phyloP scores from a whole-genome alignment of 2,329 filamentous ascomycete species.

The Lachnellula suecica region DNA sequence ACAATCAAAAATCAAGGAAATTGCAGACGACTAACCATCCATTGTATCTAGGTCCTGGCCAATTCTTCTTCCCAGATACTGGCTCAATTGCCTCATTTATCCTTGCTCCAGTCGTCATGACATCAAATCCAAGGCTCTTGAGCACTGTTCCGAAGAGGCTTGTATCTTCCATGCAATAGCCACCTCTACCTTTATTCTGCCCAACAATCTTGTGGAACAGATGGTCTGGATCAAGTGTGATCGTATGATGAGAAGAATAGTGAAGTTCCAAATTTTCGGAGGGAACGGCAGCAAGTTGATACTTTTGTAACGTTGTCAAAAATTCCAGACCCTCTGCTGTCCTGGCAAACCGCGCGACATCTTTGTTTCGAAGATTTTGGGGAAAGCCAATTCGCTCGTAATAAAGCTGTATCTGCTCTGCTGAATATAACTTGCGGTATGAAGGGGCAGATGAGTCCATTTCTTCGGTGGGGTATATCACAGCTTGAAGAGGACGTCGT shows the following conservation, averaged over 20 bases:
- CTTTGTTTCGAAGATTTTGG: not conserved
- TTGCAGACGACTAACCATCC: not conserved
- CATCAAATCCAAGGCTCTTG: constrained; percentile 46
- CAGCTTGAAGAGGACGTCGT: too few species aligned
- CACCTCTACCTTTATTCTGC: constrained; percentile 44
- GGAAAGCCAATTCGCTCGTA: not conserved
- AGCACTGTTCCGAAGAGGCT: constrained; percentile 52
- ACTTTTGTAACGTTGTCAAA: constrained; percentile 10
- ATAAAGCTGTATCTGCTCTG: not conserved
- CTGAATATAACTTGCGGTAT: not conserved
- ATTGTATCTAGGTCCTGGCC: not conserved
- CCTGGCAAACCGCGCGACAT: not conserved
- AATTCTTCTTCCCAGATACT: not conserved
- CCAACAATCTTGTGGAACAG: constrained; percentile 43
- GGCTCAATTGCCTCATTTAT: constrained; percentile 26
- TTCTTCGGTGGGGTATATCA: not conserved
- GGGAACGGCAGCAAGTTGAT: constrained; percentile 15
- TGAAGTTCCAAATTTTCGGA: constrained; percentile 19
- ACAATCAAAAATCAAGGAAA: not conserved
- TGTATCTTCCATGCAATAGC: constrained; percentile 59
- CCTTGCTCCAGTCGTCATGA: constrained; percentile 55
- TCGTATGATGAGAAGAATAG: constrained; percentile 10
- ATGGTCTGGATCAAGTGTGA: constrained; percentile 13
- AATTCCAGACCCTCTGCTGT: not conserved
- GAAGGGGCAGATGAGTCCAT: not conserved